Evolutionary conservation across 257 asterid genomes (phyloP), one percentile per base, ranked within the genome.

Genomic region (Thymus mandschuricus): DNA sequence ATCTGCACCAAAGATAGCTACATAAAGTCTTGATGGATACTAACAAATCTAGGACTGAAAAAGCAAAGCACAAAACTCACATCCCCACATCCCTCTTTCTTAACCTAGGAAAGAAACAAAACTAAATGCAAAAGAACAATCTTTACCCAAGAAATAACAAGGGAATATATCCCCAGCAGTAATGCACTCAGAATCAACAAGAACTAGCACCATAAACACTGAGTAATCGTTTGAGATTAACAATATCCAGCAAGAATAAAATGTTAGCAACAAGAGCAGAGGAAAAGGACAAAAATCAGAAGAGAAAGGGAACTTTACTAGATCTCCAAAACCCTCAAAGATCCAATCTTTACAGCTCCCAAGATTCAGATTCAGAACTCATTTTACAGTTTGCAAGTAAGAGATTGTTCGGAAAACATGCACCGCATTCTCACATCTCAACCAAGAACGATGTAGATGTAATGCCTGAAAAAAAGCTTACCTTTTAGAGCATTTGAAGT

Each of bases 401-500:
- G 44, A 60, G 60, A 45, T 65, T 59, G 8, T 8, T 35, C 35
- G 52, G 73, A 65, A n/a, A 63, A 78, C 71, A 63, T 45, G 77
- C 74, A 45, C 55, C 75, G 41, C 72, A 76, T 79, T 79, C 48
- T 43, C 60, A 65, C 68, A 73, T 75, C 71, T 49, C 64, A 68
- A 67, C 10, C 52, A 50, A 38, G 38, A 79, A 43, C 4, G 61
- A 38, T 29, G 66, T 21, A 50, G 64, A 44, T 11, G 68, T 3
- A 72, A 75, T 69, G 81, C 75, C 44, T 31, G 41, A 29, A 52
- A 52, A 21, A 62, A 27, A 28, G 15, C 69, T 74, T 21, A 77
- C 87, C 81, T 68, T 49, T 55, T 27, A 78, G 40, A 80, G 85
- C 87, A 80, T 80, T 78, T 75, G 83, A 64, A 45, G 59, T 60